Conservation (phyloP, 257 asterid genomes). For the Forsythia suspensa region DNA sequence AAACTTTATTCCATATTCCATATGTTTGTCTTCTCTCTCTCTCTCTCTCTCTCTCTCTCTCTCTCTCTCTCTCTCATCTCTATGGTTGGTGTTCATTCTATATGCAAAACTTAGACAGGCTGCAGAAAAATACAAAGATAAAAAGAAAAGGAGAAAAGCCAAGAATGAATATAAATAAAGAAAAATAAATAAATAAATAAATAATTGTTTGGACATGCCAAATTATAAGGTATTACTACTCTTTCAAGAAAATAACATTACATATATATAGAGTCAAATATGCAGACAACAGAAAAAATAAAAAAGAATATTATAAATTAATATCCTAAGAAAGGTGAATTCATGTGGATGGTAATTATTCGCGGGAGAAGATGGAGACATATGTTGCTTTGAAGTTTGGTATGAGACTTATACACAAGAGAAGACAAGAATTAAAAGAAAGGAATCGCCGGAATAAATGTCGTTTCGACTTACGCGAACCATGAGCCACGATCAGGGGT, state of each 20-base stretch:
- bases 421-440: constrained; percentile 49
- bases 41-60: neutral
- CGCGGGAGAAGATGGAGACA: constrained; percentile 28
- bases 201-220: too few species aligned
- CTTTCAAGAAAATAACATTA: constrained; percentile 26
- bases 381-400: constrained; percentile 37
- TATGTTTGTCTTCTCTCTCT: constrained; percentile 48
- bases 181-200: neutral
- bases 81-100: neutral
- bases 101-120: neutral
- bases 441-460: constrained; percentile 76
- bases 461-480: constrained; percentile 70
- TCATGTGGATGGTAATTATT: constrained; percentile 31
- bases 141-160: neutral
- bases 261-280: neutral
- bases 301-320: neutral
- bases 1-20: constrained; percentile 33
- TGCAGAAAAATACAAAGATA: neutral
- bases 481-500: constrained; percentile 27
- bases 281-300: constrained; percentile 3
- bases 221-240: neutral
- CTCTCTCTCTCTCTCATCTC: neutral
- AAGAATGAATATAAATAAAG: neutral
- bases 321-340: neutral
- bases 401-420: constrained; percentile 21